These are phyloP conservation scores for Alternaria dauci DNA, from an alignment of 2,329 filamentous ascomycete species.

Conservation along the genomic window DNA sequence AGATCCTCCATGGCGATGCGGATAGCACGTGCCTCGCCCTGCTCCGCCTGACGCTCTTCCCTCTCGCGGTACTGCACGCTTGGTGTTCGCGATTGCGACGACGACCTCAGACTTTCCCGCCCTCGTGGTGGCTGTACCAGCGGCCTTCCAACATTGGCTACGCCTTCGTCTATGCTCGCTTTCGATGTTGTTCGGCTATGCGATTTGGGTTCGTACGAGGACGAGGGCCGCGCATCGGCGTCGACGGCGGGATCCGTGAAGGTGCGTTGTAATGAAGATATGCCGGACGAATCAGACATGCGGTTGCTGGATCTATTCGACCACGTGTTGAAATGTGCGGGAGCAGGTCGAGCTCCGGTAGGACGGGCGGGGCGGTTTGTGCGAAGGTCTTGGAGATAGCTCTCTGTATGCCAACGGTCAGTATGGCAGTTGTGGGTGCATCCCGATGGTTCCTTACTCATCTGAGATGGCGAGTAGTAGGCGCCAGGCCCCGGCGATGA, in stretches of 20 bases:
- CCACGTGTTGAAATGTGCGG: conserved; percentile 57
- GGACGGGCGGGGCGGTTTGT: conserved; percentile 72
- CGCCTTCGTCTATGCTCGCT: conserved; percentile 41
- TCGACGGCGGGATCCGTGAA: conserved; percentile 36
- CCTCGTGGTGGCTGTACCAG: conserved; percentile 46
- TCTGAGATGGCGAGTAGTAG: conserved; percentile 50
- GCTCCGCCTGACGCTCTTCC: conserved; percentile 80
- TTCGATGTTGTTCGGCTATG: conserved; percentile 44
- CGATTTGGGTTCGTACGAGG: conserved; percentile 32
- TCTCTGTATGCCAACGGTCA: conserved; percentile 59
- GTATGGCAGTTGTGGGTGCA: conserved; percentile 20
- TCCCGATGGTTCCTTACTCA: conserved; percentile 46
- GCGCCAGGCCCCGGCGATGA: conserved; percentile 46
- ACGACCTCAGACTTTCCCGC: conserved; percentile 55
- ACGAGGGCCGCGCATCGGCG: conserved; percentile 29
- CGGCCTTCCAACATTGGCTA: conserved; percentile 38
- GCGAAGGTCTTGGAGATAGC: conserved; percentile 75
- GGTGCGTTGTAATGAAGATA: conserved; percentile 37
- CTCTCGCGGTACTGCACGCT: conserved; percentile 74
- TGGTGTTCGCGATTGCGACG: conserved; percentile 60
- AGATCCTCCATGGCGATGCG: conserved; percentile 77
- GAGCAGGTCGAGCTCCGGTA: conserved; percentile 73
- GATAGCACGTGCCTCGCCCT: conserved; percentile 75
- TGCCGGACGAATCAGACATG: conserved; percentile 36
- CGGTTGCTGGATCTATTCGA: conserved; percentile 38